Evolutionary conservation across 306 rosid species (phyloP).

Genomic region (Acmispon strigosus): DNA sequence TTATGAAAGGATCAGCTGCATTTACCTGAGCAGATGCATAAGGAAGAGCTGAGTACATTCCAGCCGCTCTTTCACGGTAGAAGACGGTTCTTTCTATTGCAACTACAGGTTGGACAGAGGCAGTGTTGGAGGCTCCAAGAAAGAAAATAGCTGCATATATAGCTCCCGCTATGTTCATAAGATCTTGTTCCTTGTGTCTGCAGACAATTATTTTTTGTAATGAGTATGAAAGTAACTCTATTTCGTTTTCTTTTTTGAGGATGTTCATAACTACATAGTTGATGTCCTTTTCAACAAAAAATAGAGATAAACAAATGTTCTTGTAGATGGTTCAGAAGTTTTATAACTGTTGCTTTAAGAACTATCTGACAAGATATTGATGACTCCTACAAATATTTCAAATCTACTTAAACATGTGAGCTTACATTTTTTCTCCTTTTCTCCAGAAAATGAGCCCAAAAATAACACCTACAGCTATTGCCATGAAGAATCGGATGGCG

Average conservation of each 20-base stretch:
- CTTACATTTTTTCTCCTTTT: conserved; percentile 32
- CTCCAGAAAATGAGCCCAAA: conserved; percentile 45
- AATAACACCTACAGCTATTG: conserved; percentile 25
- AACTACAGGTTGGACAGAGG: conserved; percentile 38
- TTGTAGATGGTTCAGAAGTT: not conserved
- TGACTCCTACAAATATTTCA: not conserved
- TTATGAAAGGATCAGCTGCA: not conserved
- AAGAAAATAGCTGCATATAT: conserved; percentile 32
- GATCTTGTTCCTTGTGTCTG: conserved; percentile 43
- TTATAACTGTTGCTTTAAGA: not conserved
- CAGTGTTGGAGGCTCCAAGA: conserved; percentile 39
- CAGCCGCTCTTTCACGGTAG: conserved; percentile 56
- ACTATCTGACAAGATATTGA: not conserved
- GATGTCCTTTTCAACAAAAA: not conserved
- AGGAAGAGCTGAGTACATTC: conserved; percentile 50
- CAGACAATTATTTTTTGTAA: not conserved
- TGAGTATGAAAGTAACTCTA: not conserved
- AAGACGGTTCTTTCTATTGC: conserved; percentile 45
- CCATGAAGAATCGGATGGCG: conserved; percentile 24
- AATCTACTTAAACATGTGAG: not conserved
- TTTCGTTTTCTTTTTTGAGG: not conserved
- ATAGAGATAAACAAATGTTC: not conserved
- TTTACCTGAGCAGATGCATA: conserved; percentile 57
- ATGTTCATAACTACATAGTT: not conserved
- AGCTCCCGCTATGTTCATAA: conserved; percentile 41